phyloP scores from a whole-genome alignment of 2,329 filamentous ascomycete genomes.

The Rhynchosporium secalis region DNA sequence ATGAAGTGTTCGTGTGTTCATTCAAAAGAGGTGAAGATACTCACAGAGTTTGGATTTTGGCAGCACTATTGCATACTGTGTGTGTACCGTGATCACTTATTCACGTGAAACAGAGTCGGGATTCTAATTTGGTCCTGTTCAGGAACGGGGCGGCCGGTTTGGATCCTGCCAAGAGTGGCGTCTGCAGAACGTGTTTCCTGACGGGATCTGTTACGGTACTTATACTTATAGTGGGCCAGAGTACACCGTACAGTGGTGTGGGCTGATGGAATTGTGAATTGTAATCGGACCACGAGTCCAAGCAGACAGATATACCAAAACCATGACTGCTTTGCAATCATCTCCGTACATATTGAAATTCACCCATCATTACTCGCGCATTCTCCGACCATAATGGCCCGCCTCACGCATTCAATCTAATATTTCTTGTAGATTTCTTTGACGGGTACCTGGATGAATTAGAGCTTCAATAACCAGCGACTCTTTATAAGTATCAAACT shows the following conservation, averaged over 20 bases:
- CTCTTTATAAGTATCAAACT: slow-evolving; percentile 17
- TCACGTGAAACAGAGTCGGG: neutral
- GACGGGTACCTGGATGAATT: slow-evolving; percentile 10
- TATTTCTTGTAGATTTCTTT: slow-evolving; percentile 21
- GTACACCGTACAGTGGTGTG: neutral
- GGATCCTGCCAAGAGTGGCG: slow-evolving; percentile 17
- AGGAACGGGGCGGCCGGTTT: slow-evolving; percentile 11
- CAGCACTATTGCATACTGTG: neutral
- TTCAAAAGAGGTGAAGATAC: neutral
- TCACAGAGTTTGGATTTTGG: neutral
- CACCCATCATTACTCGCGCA: neutral
- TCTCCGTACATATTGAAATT: slow-evolving; percentile 1
- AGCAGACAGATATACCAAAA: slow-evolving; percentile 31
- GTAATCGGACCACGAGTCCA: slow-evolving; percentile 25
- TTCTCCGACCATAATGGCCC: slow-evolving; percentile 2
- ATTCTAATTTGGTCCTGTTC: slow-evolving; percentile 11
- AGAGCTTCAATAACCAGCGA: slow-evolving; percentile 21
- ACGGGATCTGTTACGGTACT: neutral
- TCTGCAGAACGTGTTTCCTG: slow-evolving; percentile 8
- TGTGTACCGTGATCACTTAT: neutral
- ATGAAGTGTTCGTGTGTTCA: neutral
- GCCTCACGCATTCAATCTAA: slow-evolving; percentile 1
- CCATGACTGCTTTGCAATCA: slow-evolving; percentile 32
- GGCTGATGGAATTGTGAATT: slow-evolving; percentile 16
- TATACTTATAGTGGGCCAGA: no score